Evolutionary conservation across 176 grass and related monocot species (phyloP), one percentile per base, ranked within the genome.

Genomic region (Musa schizocarpa): DNA sequence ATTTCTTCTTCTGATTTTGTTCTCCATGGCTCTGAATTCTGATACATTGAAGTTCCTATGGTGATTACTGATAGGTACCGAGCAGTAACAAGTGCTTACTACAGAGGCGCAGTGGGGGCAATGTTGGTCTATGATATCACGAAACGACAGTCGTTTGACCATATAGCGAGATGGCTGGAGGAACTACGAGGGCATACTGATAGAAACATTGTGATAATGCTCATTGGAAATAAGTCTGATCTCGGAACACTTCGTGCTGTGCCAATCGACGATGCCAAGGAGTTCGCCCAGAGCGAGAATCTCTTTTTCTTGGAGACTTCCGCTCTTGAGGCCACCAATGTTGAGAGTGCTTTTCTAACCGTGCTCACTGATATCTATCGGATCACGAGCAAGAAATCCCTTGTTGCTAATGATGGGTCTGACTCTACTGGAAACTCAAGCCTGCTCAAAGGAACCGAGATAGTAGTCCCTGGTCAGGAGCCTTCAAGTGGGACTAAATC

Each of bases 121-220:
- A 74, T 74, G 72, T 23, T 74, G 12, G 72, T 74, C 12, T 74
- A 74, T 27, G 72, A 74, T 17, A 74, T 74, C 16, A 74, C 72
- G 2, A 74, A 74, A 19, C 53, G 72, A 20, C 53, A 54, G 23
- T 74, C 72, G 11, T 74, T 74, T 11, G 72, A 74, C 12, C 72
- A 74, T 14, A 53, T 74, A 1, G 8, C 53, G 2, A 57, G 53
- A 74, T 74, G 72, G 72, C 53, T 74, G 25, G 72, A 74, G 22
- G 72, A 74, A 56, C 51, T 74, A 10, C 19, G 72, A 1, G 72
- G 52, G 5, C 72, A 74, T 56, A 53, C 72, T 26, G 72, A 74
- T 52, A 56, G 14, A 53, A 74, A 74, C 51, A 74, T 74, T 12
- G 72, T 74, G 1, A 74, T 74, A 23, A 74, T 74, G 72, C 72